These are phyloP conservation scores for Hypoxylon crocopeplum DNA, from an alignment of 495 filamentous ascomycete genomes.

Conservation along the genomic window DNA sequence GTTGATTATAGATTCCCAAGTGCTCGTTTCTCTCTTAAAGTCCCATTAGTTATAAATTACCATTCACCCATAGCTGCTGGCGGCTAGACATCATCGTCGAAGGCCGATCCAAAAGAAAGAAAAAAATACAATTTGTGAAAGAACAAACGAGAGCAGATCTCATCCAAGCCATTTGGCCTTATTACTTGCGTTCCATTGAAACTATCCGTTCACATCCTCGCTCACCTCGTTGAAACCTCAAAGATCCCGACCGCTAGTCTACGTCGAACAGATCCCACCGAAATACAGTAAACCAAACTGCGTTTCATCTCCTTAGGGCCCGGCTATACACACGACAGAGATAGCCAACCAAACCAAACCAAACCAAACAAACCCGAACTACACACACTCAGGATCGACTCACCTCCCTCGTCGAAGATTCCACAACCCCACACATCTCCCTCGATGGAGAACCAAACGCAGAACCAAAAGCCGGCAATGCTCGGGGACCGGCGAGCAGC, in stretches of 20 bases:
- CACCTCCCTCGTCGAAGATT: too few species aligned
- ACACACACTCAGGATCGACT: too few species aligned
- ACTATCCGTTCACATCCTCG: too few species aligned
- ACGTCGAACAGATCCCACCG: too few species aligned
- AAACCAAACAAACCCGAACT: too few species aligned
- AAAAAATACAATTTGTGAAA: slow-evolving; percentile 4
- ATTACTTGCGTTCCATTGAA: too few species aligned
- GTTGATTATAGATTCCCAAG: slow-evolving; percentile 34
- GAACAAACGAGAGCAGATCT: not conserved
- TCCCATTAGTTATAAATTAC: slow-evolving; percentile 21
- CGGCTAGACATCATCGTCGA: slow-evolving; percentile 39
- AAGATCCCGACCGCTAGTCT: not conserved
- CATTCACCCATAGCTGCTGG: slow-evolving; percentile 40
- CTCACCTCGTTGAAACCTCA: not conserved
- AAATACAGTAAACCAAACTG: too few species aligned
- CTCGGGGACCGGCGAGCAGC: slow-evolving; percentile 42
- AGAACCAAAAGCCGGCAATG: slow-evolving; percentile 10
- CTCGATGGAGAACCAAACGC: slow-evolving; percentile 35
- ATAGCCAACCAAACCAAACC: too few species aligned
- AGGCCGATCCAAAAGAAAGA: slow-evolving; percentile 17
- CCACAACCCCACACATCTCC: not conserved
- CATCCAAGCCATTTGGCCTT: too few species aligned
- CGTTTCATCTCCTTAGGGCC: too few species aligned
- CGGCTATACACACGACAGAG: too few species aligned
- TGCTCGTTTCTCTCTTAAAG: slow-evolving; percentile 37